A percentile compares a stretch with the other conserved stretches of the same genome.
Conservation (phyloP, 169 alveolate species). For the Babesia ovata region DNA sequence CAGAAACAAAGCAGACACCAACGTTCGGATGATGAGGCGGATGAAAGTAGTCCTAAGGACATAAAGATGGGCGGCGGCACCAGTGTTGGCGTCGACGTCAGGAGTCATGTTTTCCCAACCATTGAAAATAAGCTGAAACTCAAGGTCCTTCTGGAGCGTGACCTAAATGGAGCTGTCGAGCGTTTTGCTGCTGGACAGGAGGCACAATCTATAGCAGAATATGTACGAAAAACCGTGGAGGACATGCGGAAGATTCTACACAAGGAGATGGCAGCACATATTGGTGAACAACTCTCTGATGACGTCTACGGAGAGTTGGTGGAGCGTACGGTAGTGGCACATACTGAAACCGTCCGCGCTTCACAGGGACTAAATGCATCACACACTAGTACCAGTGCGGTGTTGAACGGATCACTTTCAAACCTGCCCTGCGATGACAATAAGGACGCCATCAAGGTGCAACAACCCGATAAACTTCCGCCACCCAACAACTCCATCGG, state of each 20-base stretch:
- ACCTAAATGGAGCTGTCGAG: slow-evolving; percentile 57
- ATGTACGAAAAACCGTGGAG: slow-evolving; percentile 30
- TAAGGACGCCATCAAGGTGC: too few relatives aligned
- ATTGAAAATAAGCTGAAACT: slow-evolving; percentile 33
- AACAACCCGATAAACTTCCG: too few relatives aligned
- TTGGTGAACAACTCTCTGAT: slow-evolving; percentile 42
- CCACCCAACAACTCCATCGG: too few relatives aligned
- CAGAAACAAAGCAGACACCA: slow-evolving; percentile 23
- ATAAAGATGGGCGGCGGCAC: neutral
- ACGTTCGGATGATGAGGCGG: too few relatives aligned
- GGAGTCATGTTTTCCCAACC: slow-evolving; percentile 24
- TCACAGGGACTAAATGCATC: too few relatives aligned
- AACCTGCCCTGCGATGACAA: too few relatives aligned
- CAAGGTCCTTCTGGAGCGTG: slow-evolving; percentile 43
- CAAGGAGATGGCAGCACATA: slow-evolving; percentile 18
- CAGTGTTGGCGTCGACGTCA: neutral
- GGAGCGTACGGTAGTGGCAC: slow-evolving; percentile 22
- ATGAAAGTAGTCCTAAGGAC: too few relatives aligned
- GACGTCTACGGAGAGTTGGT: slow-evolving; percentile 31
- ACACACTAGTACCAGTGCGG: too few relatives aligned
- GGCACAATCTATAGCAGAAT: slow-evolving; percentile 35
- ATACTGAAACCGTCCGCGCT: slow-evolving; percentile 15
- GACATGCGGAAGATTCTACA: slow-evolving; percentile 12
- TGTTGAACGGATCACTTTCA: too few relatives aligned
- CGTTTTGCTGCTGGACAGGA: slow-evolving; percentile 55